Percentiles rank a stretch among this genome's conserved stretches.
Evolutionary conservation across 352 stramenopile genomes (phyloP).

Genomic region (Phytophthora brassicae): DNA sequence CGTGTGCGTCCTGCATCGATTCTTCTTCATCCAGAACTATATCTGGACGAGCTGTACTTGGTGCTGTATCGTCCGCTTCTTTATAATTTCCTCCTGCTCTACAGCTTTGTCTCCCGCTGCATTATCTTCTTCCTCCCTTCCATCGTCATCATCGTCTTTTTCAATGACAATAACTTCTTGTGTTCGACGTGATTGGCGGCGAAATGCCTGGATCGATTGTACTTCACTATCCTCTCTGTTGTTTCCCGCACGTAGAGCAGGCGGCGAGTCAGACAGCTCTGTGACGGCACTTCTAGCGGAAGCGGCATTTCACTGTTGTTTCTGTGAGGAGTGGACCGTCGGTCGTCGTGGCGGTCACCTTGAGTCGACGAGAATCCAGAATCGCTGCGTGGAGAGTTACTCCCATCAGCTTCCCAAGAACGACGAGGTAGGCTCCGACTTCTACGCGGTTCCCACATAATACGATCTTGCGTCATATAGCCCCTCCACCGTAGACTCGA

Average conservation of each 20-base stretch:
- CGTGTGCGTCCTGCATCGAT: conserved; percentile 4
- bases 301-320: too few relatives aligned
- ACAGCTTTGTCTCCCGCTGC: conserved; percentile 18
- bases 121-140: conserved; percentile 32
- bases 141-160: conserved; percentile 33
- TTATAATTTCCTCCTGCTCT: conserved; percentile 44
- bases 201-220: conserved; percentile 8
- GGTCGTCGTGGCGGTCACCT: too few relatives aligned
- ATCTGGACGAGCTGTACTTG: conserved; percentile 43
- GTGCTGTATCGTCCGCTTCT: conserved; percentile 4
- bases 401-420: too few relatives aligned
- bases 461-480: too few relatives aligned
- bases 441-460: too few relatives aligned
- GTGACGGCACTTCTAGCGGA: conserved; percentile 3
- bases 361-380: too few relatives aligned
- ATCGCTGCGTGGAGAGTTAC: too few relatives aligned
- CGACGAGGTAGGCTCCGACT: too few relatives aligned
- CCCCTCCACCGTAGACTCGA: too few relatives aligned
- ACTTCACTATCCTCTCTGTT: conserved; percentile 4
- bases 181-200: conserved; percentile 24
- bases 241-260: not conserved
- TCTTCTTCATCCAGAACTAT: conserved; percentile 45
- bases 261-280: not conserved
- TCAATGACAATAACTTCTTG: conserved; percentile 73
- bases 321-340: too few relatives aligned